Evolutionary conservation across 495 filamentous ascomycete genomes (phyloP).

Genomic region (Terfezia boudieri): DNA sequence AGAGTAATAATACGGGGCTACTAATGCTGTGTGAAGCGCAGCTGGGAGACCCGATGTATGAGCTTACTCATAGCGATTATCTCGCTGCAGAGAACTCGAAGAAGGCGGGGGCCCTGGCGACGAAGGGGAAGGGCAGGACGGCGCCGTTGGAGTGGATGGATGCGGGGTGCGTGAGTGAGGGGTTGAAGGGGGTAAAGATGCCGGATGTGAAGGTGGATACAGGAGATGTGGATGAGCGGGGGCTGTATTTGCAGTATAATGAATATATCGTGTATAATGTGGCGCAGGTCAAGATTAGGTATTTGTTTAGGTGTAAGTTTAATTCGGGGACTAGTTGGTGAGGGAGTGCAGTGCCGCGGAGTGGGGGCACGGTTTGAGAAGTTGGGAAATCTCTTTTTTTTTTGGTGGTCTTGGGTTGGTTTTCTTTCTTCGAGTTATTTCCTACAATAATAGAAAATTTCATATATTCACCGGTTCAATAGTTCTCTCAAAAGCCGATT

Average conservation of each 20-base stretch:
- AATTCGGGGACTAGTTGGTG: neutral
- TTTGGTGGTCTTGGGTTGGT: no score
- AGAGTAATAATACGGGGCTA: slow-evolving; percentile 29
- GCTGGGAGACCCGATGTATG: slow-evolving; percentile 46
- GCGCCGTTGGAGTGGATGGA: slow-evolving; percentile 55
- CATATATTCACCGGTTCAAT: no score
- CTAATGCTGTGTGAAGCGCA: slow-evolving; percentile 60
- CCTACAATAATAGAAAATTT: no score
- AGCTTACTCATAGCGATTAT: slow-evolving; percentile 30
- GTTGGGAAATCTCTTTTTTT: no score
- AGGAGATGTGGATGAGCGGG: neutral
- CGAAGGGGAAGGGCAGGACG: slow-evolving; percentile 38
- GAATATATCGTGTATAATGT: slow-evolving; percentile 68
- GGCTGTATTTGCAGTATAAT: slow-evolving; percentile 31
- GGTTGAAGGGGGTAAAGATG: slow-evolving; percentile 43
- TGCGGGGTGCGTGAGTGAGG: slow-evolving; percentile 37
- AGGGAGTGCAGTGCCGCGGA: neutral
- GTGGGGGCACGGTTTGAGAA: no score
- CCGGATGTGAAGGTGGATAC: slow-evolving; percentile 16
- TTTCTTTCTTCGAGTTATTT: no score
- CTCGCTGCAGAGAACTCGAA: slow-evolving; percentile 41
- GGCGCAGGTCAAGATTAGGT: slow-evolving; percentile 52
- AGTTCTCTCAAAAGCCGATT: no score
- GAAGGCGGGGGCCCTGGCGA: slow-evolving; percentile 35
- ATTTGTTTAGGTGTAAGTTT: slow-evolving; percentile 46